Evolutionary conservation across 345 rosid genomes (phyloP).

Genomic region (Toxicodendron radicans): DNA sequence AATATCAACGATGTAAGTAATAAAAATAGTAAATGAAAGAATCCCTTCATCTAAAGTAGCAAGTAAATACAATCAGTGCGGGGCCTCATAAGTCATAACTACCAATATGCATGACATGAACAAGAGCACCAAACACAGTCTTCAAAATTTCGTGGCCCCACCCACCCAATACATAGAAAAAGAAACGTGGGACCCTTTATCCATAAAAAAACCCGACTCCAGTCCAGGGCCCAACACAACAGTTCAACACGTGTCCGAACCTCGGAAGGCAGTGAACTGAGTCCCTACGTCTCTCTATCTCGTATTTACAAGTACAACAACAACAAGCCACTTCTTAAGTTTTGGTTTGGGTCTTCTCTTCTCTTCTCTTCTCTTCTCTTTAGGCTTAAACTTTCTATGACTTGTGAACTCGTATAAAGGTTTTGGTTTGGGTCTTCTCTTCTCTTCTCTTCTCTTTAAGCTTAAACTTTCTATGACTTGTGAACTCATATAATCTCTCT

Average conservation of each 20-base stretch:
- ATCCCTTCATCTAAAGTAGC: no score
- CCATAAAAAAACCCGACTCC: neutral
- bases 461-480: neutral
- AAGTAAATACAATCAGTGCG: no score
- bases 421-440: no score
- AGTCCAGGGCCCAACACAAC: neutral
- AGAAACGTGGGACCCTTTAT: neutral
- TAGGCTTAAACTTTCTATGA: neutral
- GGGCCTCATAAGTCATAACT: no score
- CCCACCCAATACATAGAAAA: neutral
- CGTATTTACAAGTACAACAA: neutral
- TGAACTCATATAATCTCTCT: constrained; percentile 18
- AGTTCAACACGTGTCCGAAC: constrained; percentile 5
- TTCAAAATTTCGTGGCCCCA: neutral
- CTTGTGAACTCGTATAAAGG: constrained; percentile 15
- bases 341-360: neutral
- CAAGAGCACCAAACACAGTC: neutral
- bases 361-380: no score
- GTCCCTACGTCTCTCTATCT: neutral
- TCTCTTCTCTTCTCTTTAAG: neutral
- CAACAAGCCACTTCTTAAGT: no score
- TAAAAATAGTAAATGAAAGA: no score
- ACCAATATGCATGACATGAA: neutral
- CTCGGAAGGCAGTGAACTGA: neutral
- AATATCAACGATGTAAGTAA: no score